Conservation (phyloP, 768 basidiomycete species). For the Suillus clintonianus region DNA sequence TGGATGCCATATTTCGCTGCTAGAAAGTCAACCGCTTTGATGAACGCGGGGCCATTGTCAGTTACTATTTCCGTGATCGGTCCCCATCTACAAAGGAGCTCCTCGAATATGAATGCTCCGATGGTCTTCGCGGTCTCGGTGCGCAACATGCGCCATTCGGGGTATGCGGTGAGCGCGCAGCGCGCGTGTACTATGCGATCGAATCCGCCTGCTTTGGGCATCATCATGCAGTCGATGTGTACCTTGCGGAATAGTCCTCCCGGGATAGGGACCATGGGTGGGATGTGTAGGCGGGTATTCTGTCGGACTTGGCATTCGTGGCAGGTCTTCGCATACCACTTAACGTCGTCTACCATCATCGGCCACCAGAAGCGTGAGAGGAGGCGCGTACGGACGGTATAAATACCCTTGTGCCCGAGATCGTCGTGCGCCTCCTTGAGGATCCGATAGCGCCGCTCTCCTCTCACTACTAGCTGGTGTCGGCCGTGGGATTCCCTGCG, state of each 20-base stretch:
- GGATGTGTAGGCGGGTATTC: no score
- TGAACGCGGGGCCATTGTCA: neutral
- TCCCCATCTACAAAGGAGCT: constrained; percentile 15
- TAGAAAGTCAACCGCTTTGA: neutral
- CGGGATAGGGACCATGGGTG: no score
- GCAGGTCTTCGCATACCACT: neutral
- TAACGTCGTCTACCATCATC: neutral
- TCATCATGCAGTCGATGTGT: no score
- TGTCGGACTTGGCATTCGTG: no score
- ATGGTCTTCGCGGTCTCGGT: constrained; percentile 13
- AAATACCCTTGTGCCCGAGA: constrained; percentile 3
- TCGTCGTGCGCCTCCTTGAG: neutral
- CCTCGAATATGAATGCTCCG: constrained; percentile 24
- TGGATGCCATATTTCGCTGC: neutral
- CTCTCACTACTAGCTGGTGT: neutral
- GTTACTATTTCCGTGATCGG: constrained; percentile 7
- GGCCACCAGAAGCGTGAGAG: constrained; percentile 6
- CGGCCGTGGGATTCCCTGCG: accelerated
- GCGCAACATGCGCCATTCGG: constrained; percentile 33
- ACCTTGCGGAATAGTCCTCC: no score
- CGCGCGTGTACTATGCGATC: constrained; percentile 19
- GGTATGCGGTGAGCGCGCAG: constrained; percentile 2
- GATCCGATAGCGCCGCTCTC: neutral
- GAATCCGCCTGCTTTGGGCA: neutral
- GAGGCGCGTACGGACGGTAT: accelerated